Percentiles rank a stretch among this genome's conserved stretches.
Conservation (phyloP, 768 basidiomycete genomes). For the Sarcodon sp. region DNA sequence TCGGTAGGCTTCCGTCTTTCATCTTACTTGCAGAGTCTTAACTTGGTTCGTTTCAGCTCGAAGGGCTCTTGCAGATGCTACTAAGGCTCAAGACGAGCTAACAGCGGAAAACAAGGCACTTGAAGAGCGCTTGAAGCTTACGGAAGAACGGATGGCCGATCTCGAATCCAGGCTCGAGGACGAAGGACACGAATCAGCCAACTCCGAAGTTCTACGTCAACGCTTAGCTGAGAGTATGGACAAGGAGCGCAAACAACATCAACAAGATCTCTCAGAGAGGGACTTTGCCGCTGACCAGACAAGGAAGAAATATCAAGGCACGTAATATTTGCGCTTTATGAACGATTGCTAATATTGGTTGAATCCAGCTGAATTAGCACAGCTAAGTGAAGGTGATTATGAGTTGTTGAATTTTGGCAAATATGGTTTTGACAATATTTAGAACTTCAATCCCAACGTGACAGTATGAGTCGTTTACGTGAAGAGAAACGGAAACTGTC, state of each 20-base stretch:
- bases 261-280: conserved; percentile 68
- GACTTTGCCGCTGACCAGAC: conserved; percentile 74
- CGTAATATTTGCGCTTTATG: conserved; percentile 1
- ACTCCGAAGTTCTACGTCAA: conserved; percentile 49
- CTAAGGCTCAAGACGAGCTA: conserved; percentile 41
- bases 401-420: neutral
- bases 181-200: conserved; percentile 53
- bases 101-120: conserved; percentile 37
- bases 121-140: conserved; percentile 32
- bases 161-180: conserved; percentile 53
- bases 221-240: conserved; percentile 68
- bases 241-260: conserved; percentile 65
- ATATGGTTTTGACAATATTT: conserved; percentile 1
- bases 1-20: conserved; percentile 24
- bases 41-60: conserved; percentile 27
- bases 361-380: conserved; percentile 54
- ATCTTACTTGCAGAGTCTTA: neutral
- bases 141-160: conserved; percentile 43
- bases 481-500: conserved; percentile 73
- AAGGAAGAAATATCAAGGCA: conserved; percentile 79
- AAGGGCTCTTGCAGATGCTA: conserved; percentile 45
- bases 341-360: conserved; percentile 4
- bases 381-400: conserved; percentile 59
- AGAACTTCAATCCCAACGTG: conserved; percentile 74
- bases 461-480: conserved; percentile 59